Conservation (phyloP, 2,329 filamentous ascomycete genomes). For the Fusarium napiforme region DNA sequence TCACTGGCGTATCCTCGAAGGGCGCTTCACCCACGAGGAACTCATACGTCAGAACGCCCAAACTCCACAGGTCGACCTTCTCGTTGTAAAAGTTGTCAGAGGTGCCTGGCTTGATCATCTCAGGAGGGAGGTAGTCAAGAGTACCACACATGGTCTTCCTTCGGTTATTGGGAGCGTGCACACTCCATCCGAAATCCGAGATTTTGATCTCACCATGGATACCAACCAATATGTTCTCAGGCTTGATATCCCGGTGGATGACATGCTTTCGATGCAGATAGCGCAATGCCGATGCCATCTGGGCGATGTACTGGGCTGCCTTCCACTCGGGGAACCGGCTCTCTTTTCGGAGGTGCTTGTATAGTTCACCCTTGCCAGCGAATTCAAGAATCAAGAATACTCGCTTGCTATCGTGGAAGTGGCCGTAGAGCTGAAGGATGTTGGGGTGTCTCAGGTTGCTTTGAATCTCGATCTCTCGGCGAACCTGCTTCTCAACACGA, state of each 20-base stretch:
- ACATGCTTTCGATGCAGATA: slow-evolving; percentile 98
- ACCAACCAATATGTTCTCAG: slow-evolving; percentile 94
- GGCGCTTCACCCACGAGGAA: slow-evolving; percentile 96
- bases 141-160: slow-evolving; percentile 97
- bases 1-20: slow-evolving; percentile 93
- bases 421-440: slow-evolving; percentile 82
- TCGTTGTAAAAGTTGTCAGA: slow-evolving; percentile 91
- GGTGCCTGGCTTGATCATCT: slow-evolving; percentile 89
- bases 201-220: slow-evolving; percentile 99
- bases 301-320: slow-evolving; percentile 85
- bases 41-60: slow-evolving; percentile 95
- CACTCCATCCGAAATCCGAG: slow-evolving; percentile 98
- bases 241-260: slow-evolving; percentile 97
- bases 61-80: slow-evolving; percentile 95
- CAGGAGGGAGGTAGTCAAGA: slow-evolving; percentile 94
- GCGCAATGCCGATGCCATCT: slow-evolving; percentile 86
- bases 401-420: slow-evolving; percentile 89
- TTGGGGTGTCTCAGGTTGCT: slow-evolving; percentile 87
- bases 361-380: slow-evolving; percentile 85
- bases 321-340: slow-evolving; percentile 85
- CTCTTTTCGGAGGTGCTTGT: slow-evolving; percentile 84
- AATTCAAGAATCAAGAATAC: slow-evolving; percentile 90
- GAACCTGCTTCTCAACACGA: slow-evolving; percentile 83
- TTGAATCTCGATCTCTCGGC: slow-evolving; percentile 89
- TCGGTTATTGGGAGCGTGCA: slow-evolving; percentile 94